Percentiles rank a stretch among this genome's conserved stretches.
These are phyloP conservation scores for Solanum gandarillasii DNA, from an alignment of 257 asterid genomes.

Conservation along the genomic window DNA sequence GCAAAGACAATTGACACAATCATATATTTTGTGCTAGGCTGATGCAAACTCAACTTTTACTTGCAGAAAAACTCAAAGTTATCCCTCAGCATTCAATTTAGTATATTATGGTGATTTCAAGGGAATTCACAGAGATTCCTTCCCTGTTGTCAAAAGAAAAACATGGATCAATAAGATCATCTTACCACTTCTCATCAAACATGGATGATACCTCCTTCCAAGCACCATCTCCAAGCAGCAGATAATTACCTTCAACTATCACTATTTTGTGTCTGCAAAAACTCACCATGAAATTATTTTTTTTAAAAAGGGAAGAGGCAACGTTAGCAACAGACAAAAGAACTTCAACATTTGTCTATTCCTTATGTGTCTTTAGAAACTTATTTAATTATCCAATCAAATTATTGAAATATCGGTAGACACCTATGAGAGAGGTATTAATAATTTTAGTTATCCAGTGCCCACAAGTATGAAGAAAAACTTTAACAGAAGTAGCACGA, in stretches of 20 bases:
- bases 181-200: slow-evolving; percentile 91
- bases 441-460: neutral
- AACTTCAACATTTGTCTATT: neutral
- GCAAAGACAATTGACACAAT: neutral
- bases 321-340: neutral
- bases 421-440: neutral
- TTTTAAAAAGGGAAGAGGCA: neutral
- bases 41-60: neutral
- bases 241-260: slow-evolving; percentile 88
- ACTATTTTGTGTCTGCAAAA: slow-evolving; percentile 78
- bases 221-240: slow-evolving; percentile 58
- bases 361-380: neutral
- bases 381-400: neutral
- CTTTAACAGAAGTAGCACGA: neutral
- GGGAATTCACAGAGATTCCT: neutral
- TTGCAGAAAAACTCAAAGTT: neutral
- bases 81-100: neutral
- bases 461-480: neutral
- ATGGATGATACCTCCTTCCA: slow-evolving; percentile 73
- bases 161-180: neutral
- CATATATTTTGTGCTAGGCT: neutral
- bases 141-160: neutral
- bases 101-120: neutral
- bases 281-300: neutral
- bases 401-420: neutral